Evolutionary conservation across 202 grass and related monocot genomes (phyloP).

Genomic region (Hordeum pubiflorum): DNA sequence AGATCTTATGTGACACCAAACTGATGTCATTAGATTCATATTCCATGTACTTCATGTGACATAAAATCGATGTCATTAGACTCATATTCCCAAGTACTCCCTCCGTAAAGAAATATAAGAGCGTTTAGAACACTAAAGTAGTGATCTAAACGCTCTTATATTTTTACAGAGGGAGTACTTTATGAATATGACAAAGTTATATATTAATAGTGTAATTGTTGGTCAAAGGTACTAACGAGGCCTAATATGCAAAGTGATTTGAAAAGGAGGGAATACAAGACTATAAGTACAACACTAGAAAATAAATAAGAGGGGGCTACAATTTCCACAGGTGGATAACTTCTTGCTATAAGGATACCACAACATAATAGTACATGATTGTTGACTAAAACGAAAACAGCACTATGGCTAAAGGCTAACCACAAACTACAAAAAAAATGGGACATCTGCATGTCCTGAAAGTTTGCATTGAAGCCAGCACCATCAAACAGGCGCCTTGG

Average conservation of each 20-base stretch:
- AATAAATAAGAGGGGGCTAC: neutral
- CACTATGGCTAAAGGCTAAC: neutral
- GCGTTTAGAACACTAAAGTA: too few species aligned
- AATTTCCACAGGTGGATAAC: neutral
- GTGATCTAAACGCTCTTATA: too few species aligned
- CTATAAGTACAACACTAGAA: neutral
- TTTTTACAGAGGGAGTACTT: too few species aligned
- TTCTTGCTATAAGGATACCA: neutral
- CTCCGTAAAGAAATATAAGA: too few species aligned
- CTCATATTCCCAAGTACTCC: too few species aligned
- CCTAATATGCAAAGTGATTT: neutral
- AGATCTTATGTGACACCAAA: too few species aligned
- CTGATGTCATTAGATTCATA: too few species aligned
- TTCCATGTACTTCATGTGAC: too few species aligned
- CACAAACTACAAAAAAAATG: neutral
- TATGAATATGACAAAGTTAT: too few species aligned
- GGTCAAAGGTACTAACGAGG: too few species aligned
- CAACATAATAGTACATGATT: neutral
- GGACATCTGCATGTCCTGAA: neutral
- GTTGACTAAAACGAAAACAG: neutral
- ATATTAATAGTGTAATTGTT: too few species aligned
- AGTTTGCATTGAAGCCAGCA: neutral
- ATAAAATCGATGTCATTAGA: too few species aligned
- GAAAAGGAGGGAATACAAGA: neutral
- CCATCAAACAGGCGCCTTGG: neutral